A percentile compares a stretch with the other conserved stretches of the same genome.
phyloP scores from a whole-genome alignment of 139 green algal species.

The Chloropicon primus region DNA sequence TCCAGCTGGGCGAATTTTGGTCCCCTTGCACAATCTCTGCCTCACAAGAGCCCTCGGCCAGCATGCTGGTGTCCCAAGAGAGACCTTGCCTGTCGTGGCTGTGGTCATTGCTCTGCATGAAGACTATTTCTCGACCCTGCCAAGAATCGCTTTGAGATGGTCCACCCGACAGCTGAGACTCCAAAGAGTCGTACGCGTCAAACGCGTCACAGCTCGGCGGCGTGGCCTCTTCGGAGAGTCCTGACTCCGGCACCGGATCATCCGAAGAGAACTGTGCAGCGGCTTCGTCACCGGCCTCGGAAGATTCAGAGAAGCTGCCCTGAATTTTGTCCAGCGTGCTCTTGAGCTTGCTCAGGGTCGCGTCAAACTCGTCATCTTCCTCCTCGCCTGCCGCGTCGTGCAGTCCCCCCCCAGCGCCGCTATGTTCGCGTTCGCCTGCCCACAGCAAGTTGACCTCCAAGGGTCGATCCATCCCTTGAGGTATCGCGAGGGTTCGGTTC shows the following conservation, averaged over 20 bases:
- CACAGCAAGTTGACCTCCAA: neutral
- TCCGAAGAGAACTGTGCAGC: too few species aligned
- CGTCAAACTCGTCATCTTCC: neutral
- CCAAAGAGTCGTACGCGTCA: too few species aligned
- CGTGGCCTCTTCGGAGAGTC: too few species aligned
- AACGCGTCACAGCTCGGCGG: too few species aligned
- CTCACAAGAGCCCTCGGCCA: neutral
- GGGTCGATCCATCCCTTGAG: neutral
- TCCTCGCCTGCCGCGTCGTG: neutral
- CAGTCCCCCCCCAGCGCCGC: too few species aligned
- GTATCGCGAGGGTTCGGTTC: neutral
- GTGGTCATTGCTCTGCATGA: conserved; percentile 72
- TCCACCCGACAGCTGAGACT: too few species aligned
- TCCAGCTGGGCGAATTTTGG: conserved; percentile 35
- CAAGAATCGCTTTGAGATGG: too few species aligned
- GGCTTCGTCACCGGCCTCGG: neutral
- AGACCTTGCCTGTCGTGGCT: conserved; percentile 33
- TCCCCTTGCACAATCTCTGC: conserved; percentile 32
- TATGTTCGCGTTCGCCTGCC: neutral
- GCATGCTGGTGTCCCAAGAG: conserved; percentile 35
- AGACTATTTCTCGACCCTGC: conserved; percentile 33
- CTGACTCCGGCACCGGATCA: too few species aligned
- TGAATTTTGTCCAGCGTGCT: neutral
- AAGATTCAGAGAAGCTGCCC: neutral
- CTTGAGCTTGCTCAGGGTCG: neutral